These are phyloP conservation scores for Sclerotinia borealis DNA, from an alignment of 2,329 filamentous ascomycete genomes.

Conservation along the genomic window DNA sequence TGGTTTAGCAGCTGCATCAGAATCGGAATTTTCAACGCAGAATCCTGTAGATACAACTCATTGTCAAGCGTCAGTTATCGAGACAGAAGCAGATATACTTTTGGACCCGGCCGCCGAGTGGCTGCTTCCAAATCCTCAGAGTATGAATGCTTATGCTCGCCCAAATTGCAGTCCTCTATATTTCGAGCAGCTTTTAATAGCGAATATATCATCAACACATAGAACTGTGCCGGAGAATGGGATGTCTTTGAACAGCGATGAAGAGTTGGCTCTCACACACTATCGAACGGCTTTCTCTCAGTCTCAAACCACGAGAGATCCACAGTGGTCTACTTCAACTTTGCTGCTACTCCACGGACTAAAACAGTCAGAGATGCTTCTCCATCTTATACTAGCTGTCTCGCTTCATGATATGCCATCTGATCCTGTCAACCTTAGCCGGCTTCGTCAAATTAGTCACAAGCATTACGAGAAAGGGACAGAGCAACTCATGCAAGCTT, in stretches of 20 bases:
- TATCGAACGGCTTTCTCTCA: slow-evolving; percentile 12
- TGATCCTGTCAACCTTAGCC: neutral
- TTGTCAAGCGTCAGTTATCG: neutral
- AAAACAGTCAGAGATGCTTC: slow-evolving; percentile 5
- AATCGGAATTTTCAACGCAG: neutral
- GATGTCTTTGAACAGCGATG: neutral
- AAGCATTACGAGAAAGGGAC: slow-evolving; percentile 15
- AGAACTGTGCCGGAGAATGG: neutral
- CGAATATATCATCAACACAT: neutral
- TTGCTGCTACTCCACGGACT: slow-evolving; percentile 41
- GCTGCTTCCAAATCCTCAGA: neutral
- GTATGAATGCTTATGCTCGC: neutral
- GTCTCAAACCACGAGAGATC: slow-evolving; percentile 15
- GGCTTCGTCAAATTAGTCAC: neutral
- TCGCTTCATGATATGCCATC: slow-evolving; percentile 8
- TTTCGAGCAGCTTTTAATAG: neutral
- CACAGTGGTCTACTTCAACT: slow-evolving; percentile 11
- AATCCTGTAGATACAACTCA: neutral
- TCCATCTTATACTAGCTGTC: slow-evolving; percentile 7
- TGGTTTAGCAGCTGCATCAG: neutral
- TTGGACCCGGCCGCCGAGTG: neutral
- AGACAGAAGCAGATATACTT: neutral
- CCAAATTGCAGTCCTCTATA: neutral
- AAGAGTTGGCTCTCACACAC: slow-evolving; percentile 10
- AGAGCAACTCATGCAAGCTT: slow-evolving; percentile 11